Conservation (phyloP, 169 alveolate genomes). For the Cryptosporidium felis region DNA sequence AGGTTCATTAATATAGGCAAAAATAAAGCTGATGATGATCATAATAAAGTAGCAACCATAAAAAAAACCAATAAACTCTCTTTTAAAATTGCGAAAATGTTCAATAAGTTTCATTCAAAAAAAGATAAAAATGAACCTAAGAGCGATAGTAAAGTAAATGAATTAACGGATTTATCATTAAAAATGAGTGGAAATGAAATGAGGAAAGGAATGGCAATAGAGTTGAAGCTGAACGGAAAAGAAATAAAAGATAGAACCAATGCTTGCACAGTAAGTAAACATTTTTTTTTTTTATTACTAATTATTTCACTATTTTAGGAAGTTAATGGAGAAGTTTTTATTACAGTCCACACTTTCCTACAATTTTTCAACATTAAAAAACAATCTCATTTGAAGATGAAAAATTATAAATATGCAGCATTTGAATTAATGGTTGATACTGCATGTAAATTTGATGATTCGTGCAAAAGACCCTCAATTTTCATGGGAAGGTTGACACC, state of each 20-base stretch:
- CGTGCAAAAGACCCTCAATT: conserved; percentile 34
- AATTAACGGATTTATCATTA: background rate
- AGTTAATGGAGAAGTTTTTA: conserved; percentile 8
- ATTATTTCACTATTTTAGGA: conserved; percentile 8
- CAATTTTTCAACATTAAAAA: conserved; percentile 19
- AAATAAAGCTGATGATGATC: background rate
- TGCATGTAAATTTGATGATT: background rate
- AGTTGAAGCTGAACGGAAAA: background rate
- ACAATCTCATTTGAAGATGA: background rate
- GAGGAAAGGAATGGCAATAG: background rate
- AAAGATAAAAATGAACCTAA: background rate
- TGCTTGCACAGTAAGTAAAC: conserved; percentile 11
- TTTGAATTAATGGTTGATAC: conserved; percentile 50
- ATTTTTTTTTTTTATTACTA: background rate
- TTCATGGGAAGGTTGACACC: conserved; percentile 60
- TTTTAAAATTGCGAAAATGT: background rate
- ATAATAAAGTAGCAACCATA: background rate
- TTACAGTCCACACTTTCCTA: conserved; percentile 33
- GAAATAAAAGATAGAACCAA: background rate
- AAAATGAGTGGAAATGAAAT: background rate
- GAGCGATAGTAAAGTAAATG: background rate
- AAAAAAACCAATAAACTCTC: conserved; percentile 5
- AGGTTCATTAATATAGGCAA: no score
- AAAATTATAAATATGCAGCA: conserved; percentile 36
- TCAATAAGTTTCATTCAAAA: background rate